Evolutionary conservation across 768 basidiomycete species (phyloP).

Genomic region (Nevesoporus exiguus): DNA sequence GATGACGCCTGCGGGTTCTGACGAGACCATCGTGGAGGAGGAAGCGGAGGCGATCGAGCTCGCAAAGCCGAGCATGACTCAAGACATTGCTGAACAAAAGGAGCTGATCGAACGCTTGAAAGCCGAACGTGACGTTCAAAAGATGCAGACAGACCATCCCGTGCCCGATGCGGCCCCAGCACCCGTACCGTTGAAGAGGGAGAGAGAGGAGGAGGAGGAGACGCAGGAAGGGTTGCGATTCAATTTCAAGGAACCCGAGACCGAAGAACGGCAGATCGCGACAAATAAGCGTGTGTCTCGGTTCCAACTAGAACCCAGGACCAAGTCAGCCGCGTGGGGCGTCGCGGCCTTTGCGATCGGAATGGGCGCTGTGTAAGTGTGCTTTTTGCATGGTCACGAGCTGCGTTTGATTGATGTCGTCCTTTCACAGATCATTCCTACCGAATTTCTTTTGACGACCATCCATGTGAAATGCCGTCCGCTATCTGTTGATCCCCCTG

Average conservation of each 20-base stretch:
- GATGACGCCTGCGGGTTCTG: constrained; percentile 51
- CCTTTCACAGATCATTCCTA: constrained; percentile 44
- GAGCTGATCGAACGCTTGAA: constrained; percentile 73
- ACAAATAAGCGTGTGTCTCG: constrained; percentile 63
- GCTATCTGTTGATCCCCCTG: constrained; percentile 11
- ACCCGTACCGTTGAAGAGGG: constrained; percentile 43
- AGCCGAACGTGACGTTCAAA: constrained; percentile 47
- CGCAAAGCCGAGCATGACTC: constrained; percentile 57
- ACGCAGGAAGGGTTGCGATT: constrained; percentile 47
- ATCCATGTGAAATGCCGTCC: constrained; percentile 12
- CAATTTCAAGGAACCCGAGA: constrained; percentile 67
- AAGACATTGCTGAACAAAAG: constrained; percentile 77
- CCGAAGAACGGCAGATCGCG: constrained; percentile 51
- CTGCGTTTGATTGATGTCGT: neutral
- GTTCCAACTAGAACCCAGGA: constrained; percentile 58
- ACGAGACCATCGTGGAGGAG: constrained; percentile 65
- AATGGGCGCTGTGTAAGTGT: constrained; percentile 72
- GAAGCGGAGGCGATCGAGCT: constrained; percentile 57
- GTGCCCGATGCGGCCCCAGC: constrained; percentile 12
- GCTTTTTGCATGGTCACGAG: neutral
- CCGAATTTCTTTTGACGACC: constrained; percentile 56
- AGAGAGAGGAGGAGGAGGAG: constrained; percentile 44
- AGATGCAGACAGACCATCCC: constrained; percentile 22
- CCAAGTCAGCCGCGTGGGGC: constrained; percentile 81
- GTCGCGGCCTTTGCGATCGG: constrained; percentile 81